Conservation (phyloP, 2,329 filamentous ascomycete genomes). For the Xylariaceae sp. region DNA sequence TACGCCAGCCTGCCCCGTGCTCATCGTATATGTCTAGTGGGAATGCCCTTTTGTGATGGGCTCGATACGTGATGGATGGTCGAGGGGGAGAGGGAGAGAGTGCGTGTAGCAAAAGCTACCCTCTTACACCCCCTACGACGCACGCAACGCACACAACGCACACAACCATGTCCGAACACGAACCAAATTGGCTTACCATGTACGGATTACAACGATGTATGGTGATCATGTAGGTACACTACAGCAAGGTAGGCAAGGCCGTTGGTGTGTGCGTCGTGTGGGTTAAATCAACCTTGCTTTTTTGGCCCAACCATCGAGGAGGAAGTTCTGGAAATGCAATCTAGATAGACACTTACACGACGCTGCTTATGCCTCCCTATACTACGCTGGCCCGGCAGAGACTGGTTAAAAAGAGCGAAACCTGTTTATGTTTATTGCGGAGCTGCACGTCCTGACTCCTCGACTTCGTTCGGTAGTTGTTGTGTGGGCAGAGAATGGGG, state of each 20-base stretch:
- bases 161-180: neutral
- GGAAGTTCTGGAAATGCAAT: neutral
- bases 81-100: neutral
- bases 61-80: slow-evolving; percentile 7
- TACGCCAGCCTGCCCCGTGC: neutral
- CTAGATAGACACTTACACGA: neutral
- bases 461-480: neutral
- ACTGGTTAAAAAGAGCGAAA: neutral
- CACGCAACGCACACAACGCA: too few relatives aligned
- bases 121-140: neutral
- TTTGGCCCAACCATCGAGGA: neutral
- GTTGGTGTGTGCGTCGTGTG: neutral
- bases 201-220: neutral
- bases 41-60: slow-evolving; percentile 6
- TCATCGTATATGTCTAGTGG: slow-evolving; percentile 7
- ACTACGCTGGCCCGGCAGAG: neutral
- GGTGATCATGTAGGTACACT: slow-evolving; percentile 2
- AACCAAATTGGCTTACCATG: neutral
- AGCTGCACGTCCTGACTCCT: neutral
- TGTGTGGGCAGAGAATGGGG: neutral
- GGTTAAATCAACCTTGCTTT: neutral
- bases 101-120: neutral
- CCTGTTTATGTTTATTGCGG: neutral
- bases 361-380: neutral
- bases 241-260: neutral